Evolutionary conservation across 805 yeast species (phyloP).

Genomic region (Saccharomycopsis lassenensis): DNA sequence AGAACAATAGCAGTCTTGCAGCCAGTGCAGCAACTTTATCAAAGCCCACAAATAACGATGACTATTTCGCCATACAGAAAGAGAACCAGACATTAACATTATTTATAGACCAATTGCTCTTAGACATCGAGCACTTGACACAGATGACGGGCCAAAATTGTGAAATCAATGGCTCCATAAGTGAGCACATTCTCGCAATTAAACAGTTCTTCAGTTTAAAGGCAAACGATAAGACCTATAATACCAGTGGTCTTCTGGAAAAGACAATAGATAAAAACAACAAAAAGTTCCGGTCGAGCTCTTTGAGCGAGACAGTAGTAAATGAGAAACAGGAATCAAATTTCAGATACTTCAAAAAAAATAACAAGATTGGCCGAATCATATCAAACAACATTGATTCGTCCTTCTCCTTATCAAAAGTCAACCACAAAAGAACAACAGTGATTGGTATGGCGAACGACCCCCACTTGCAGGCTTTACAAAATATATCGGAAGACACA

Average conservation of each 20-base stretch:
- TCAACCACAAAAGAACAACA: conserved; percentile 4
- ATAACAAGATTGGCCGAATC: conserved; percentile 11
- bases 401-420: background rate
- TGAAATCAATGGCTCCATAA: background rate
- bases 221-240: background rate
- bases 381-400: conserved; percentile 13
- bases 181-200: background rate
- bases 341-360: conserved; percentile 10
- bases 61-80: too few species aligned
- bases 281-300: background rate
- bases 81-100: conserved; percentile 13
- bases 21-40: too few species aligned
- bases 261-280: background rate
- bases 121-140: conserved; percentile 13
- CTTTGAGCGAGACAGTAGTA: background rate
- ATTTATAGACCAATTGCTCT: conserved; percentile 13
- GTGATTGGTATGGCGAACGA: conserved; percentile 4
- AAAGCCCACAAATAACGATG: too few species aligned
- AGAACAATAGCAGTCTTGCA: too few species aligned
- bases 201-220: background rate
- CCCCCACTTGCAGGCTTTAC: background rate
- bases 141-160: background rate
- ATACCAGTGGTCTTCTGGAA: background rate
- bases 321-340: conserved; percentile 1
- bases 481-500: background rate